Evolutionary conservation across 2,329 filamentous ascomycete genomes (phyloP), one percentile per base, ranked within the genome.

Genomic region (Nannizziopsis arthrosporioides): DNA sequence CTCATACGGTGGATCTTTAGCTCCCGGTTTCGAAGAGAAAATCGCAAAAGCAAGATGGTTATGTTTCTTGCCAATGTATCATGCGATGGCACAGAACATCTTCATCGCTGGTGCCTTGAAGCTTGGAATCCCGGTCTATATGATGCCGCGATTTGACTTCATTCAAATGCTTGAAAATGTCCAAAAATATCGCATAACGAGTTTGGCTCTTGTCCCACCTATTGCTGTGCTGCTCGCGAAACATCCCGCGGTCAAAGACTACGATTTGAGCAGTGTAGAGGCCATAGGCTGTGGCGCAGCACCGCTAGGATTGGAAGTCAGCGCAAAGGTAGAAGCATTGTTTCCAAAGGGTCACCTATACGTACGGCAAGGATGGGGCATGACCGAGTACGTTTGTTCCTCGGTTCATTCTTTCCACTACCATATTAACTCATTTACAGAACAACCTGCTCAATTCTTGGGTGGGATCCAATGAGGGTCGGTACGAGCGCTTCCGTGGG

Each of bases 101-200:
- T 86, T 81, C 60, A 74, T 81, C 58, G 77, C 80, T 42, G 76
- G 72, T 47, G 71, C 73, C 8, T 69, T 77, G 1, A 73, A 74
- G 41, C 63, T 75, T 38, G 68, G 72, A n/a, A 67, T 80, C 1
- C 81, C 82, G 1, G 76, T 85, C 11, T 93, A 90, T 63, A 71
- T 92, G 51, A 89, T 93, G 84, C 69, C 76, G 2, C 75, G 77
- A 48, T 93, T 89, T 63, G 81, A 90, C 60, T 86, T 92, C 52
- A 57, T 79, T 48, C 73, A 80, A 61, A 78, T 89, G 73, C 72
- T 93, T 35, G 71, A 77, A 49, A 73, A 81, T 57, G 74, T 87
- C 15, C 71, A 85, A 61, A 75, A 71, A 45, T 86, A 77, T 65
- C 75, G 75, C 36, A 81, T 94, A 57, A 85, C 82, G 5, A 70